phyloP scores from a whole-genome alignment of 1,284 basidiomycete species.

The Ganoderma lucidum region DNA sequence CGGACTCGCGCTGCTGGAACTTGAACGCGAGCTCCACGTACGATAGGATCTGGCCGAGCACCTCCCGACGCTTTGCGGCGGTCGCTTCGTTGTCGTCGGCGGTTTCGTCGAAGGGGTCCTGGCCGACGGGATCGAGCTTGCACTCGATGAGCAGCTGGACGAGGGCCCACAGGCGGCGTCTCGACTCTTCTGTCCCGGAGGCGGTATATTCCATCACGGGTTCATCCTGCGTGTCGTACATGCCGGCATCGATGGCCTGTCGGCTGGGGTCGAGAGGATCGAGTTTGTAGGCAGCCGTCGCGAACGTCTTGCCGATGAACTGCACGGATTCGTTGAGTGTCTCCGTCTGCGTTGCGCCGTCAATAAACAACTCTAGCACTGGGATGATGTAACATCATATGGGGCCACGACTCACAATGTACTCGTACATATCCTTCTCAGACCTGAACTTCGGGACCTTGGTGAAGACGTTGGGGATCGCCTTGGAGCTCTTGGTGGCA shows the following conservation, averaged over 20 bases:
- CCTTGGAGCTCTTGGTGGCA: not conserved
- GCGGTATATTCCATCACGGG: not conserved
- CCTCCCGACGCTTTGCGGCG: not conserved
- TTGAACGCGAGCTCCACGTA: slow-evolving; percentile 21
- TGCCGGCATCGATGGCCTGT: slow-evolving; percentile 6
- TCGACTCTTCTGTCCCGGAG: no score
- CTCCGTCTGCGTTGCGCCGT: slow-evolving; percentile 1
- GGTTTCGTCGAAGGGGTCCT: slow-evolving; percentile 14
- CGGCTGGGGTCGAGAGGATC: not conserved
- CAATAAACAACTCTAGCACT: not conserved
- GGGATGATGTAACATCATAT: no score
- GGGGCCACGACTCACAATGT: not conserved
- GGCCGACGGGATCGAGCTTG: slow-evolving; percentile 1
- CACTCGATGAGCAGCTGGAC: slow-evolving; percentile 20
- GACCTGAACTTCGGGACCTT: not conserved
- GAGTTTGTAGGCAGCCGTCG: not conserved
- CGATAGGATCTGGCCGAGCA: slow-evolving; percentile 18
- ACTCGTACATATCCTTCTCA: slow-evolving; percentile 10
- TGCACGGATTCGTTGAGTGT: not conserved
- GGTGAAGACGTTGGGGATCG: not conserved
- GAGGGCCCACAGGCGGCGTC: not conserved
- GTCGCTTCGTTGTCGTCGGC: not conserved
- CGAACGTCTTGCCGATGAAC: not conserved
- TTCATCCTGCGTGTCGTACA: not conserved
- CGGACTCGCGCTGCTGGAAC: slow-evolving; percentile 16